Base-by-base conservation (phyloP, 106 monocot genomes). In the Iris macrosiphon region DNA sequence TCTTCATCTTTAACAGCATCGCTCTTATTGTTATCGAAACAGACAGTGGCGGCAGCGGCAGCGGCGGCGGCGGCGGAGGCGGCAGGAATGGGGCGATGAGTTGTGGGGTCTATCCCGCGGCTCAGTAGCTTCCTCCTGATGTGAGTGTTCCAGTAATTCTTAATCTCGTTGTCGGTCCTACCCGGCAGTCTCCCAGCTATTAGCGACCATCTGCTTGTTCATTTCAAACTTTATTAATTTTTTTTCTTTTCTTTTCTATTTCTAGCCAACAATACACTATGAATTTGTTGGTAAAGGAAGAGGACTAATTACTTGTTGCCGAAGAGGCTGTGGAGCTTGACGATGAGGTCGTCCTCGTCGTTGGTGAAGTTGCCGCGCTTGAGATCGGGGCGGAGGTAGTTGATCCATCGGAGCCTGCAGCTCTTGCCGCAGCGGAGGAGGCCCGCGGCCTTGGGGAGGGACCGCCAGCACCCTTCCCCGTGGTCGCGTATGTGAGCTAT, bases 311-410 rank as follows among this genome's bases (percentile, higher is more conserved):
- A 65, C 72, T 59, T 72, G 72, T 72, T 72, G 15, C 72, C 72
- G 23, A 65, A 35, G 32, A 72, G 59, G 16, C 51, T 42, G 51
- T 79, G 78, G 52, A 79, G 78, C 14, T 67, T 68, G 68, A 79
- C 60, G 72, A 79, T 79, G 59, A 68, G 62, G 38, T 72, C 61
- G 22, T 80, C 79, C 33, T 80, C 79, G 11, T 80, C 65, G 9
- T 46, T 44, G 28, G 73, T 65, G 69, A 79, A 74, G 64, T 79
- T 79, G 28, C 79, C 79, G 25, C 79, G 59, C 57, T 74, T 80
- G 61, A 80, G 74, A 31, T 80, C 74, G 0, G 79, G 74, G 33
- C 72, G 72, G 24, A 73, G 72, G 59, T 72, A 72, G 49, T 72
- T 72, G 45, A 72, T 55, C 71, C 71, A 72, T 2, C 71, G 62